Base-by-base conservation (phyloP, 495 filamentous ascomycete species). In the Hypoxylon fragiforme region DNA sequence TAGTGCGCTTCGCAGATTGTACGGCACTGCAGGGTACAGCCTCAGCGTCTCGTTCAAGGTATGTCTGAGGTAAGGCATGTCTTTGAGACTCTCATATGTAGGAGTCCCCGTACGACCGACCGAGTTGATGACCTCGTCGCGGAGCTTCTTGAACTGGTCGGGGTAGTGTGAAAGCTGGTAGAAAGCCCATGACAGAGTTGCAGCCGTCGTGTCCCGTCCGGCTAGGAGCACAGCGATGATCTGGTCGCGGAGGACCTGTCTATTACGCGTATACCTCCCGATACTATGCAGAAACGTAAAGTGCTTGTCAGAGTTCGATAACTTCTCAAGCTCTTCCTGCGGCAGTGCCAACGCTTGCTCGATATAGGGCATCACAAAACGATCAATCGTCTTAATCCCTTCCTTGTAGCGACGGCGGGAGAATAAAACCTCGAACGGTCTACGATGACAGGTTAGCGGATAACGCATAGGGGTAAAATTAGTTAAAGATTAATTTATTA, bases 201-300 rank as follows among this genome's bases (percentile, higher is more conserved):
- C 72, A 20, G 76, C 78, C 3, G 83, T 85, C 19, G 84, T 86
- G 65, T 88, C 84, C 56, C 82, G 73, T 0, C 84, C 83, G 1
- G 84, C 84, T 7, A 85, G 50, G 26, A 88, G 69, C 11, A 86
- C 70, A 35, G 77, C 74, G 44, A 85, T 65, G 28, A 84, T 66
- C 60, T 86, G 80, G 52, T 82, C 80, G 26, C 84, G 81, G 19
- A 88, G 69, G 0, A 79, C 68, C 28, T 68, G 63, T 5, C 72
- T 65, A 44, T 81, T 76, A 16, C 74, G 67, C 2, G 75, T 73
- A 41, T 70, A 69, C 4, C 69, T 64, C 4, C 67, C 70, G 11
- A 83, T 71, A 44, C 70, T 74, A 34, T 77, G 72, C 19, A 83
- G 63, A 62, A 82, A 82, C 19, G 73, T 73, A 41, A 68, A 72